These are phyloP conservation scores for Xylaria sp. DNA, from an alignment of 2,329 filamentous ascomycete species.

Conservation along the genomic window DNA sequence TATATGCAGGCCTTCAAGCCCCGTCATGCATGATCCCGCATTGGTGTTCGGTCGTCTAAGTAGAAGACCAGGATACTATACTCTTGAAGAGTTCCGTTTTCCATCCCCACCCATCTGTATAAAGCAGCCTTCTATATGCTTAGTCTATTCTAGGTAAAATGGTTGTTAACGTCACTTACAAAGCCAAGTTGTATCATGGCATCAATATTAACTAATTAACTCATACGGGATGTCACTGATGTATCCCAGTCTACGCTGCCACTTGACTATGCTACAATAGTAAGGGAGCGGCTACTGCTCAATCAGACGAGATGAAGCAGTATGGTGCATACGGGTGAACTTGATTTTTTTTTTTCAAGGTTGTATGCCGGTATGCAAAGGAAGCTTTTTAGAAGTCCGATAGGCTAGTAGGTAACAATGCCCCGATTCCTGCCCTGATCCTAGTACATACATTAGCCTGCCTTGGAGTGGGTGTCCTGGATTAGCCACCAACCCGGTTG, in stretches of 20 bases:
- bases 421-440: slow-evolving; percentile 5
- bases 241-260: not conserved
- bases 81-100: not conserved
- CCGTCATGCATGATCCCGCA: slow-evolving; percentile 9
- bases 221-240: not conserved
- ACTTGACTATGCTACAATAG: slow-evolving; percentile 3
- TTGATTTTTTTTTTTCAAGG: not conserved
- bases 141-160: not conserved
- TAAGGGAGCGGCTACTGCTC: slow-evolving; percentile 11
- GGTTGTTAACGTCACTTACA: not conserved
- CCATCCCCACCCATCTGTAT: not conserved
- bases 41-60: not conserved
- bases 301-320: slow-evolving; percentile 17
- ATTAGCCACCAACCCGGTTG: slow-evolving; percentile 20
- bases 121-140: not conserved
- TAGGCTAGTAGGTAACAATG: slow-evolving; percentile 15
- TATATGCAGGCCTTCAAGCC: not conserved
- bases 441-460: slow-evolving; percentile 17
- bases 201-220: not conserved
- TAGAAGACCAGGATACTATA: not conserved
- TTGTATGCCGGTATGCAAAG: not conserved
- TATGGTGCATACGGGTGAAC: slow-evolving; percentile 10
- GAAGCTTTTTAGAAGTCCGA: slow-evolving; percentile 1
- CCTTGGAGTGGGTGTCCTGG: slow-evolving; percentile 14
- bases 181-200: not conserved